Base-by-base conservation (phyloP, 352 stramenopile genomes). In the Globisporangium alternatum region DNA sequence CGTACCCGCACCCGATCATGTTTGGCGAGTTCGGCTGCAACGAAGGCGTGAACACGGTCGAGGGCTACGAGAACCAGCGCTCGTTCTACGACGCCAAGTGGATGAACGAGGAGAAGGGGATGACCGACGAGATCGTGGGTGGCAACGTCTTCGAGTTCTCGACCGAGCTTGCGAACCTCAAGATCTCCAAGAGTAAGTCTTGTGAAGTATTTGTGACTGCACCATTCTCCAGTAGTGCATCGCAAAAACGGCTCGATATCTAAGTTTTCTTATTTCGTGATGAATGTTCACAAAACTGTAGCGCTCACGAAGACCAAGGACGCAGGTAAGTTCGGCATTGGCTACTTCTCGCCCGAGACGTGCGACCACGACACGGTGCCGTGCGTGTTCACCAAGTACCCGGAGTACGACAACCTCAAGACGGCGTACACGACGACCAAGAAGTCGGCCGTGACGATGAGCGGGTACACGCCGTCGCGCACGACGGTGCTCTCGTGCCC, bases 21-120 rank as follows among this genome's bases (percentile, higher is more conserved):
- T 88, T 93, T 54, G 79, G 79, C 41, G 84, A 93, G 64, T 93
- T 86, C 54, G 84, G 84, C 9, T 93, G 84, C 70, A 91, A 89
- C 67, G 71, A 77, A 30, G 80, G 81, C 37, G 62, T 51, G 0
- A 89, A 88, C 60, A 93, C 84, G 3, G 35, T 93, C 49, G 76
- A 90, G 0, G 80, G 79, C n/a, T 91, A 73, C 49, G 80, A 83
- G 64, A 85, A 86, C 62, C 81, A 91, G 68, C 84, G 84, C 28
- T 72, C 62, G 17, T 90, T 88, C 63, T 69, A 69, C 37, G 79
- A 90, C 57, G 79, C 81, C 17, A 84, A 85, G 59, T 91, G 82
- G 80, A 90, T 93, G 81, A 91, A 91, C 65, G 72, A 82, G 25
- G 81, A 90, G 66, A 69, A 76, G 35, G 77, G 81, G 2, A 88